Percentiles rank a stretch among this genome's conserved stretches.
phyloP scores from a whole-genome alignment of 805 yeast genomes.

The Wickerhamiella parazyma region DNA sequence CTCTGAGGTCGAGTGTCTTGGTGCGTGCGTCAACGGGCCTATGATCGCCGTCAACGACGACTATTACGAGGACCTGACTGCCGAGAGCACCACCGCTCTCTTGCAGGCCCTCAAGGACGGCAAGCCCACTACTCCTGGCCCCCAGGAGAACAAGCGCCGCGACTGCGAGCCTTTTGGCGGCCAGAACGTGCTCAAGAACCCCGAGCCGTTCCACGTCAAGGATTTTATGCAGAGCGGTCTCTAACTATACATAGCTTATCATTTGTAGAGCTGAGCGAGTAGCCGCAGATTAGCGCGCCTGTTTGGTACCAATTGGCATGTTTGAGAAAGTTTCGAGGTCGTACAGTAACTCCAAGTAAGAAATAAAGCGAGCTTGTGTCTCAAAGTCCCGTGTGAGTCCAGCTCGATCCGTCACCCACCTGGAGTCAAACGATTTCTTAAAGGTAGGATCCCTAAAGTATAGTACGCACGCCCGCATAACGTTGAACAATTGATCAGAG shows the following conservation, averaged over 20 bases:
- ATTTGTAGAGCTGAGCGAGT: too few relatives aligned
- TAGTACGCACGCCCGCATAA: too few relatives aligned
- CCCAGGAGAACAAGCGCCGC: slow-evolving; percentile 45
- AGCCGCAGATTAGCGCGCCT: too few relatives aligned
- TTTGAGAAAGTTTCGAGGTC: too few relatives aligned
- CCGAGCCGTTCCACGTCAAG: slow-evolving; percentile 51
- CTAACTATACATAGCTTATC: neutral
- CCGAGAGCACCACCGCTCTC: slow-evolving; percentile 46
- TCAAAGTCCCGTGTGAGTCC: too few relatives aligned
- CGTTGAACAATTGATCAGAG: too few relatives aligned
- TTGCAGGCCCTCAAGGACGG: slow-evolving; percentile 54
- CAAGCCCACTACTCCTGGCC: slow-evolving; percentile 50
- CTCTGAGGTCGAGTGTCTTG: slow-evolving; percentile 82
- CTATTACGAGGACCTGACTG: slow-evolving; percentile 67
- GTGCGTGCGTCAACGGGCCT: slow-evolving; percentile 87
- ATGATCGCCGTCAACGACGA: slow-evolving; percentile 78
- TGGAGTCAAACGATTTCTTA: too few relatives aligned
- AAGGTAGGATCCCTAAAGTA: too few relatives aligned
- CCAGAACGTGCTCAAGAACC: slow-evolving; percentile 42
- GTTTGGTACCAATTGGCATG: too few relatives aligned
- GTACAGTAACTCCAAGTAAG: too few relatives aligned
- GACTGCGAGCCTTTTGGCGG: slow-evolving; percentile 71
- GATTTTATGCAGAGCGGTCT: slow-evolving; percentile 8
- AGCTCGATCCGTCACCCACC: too few relatives aligned
- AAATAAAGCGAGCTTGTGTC: too few relatives aligned